These are phyloP conservation scores for Pyrenophora teres DNA, from an alignment of 2,329 filamentous ascomycete species.

Conservation along the genomic window DNA sequence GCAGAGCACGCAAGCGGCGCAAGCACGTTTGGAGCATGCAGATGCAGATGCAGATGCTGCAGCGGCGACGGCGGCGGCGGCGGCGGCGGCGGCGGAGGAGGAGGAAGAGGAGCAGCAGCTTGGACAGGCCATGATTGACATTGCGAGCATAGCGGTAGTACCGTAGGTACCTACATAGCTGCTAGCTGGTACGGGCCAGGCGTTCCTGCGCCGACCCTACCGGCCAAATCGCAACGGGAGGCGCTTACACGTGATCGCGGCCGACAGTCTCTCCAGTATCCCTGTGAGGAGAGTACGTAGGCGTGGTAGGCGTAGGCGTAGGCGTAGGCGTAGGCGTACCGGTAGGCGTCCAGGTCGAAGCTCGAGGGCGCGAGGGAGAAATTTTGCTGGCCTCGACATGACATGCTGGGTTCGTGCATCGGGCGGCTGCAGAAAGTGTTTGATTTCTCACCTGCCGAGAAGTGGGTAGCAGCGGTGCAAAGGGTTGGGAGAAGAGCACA, in stretches of 20 bases:
- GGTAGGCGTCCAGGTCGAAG: too few relatives aligned
- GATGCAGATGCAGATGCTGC: conserved; percentile 2
- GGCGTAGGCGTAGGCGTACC: too few relatives aligned
- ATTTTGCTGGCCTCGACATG: background rate
- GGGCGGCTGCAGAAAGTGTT: conserved; percentile 24
- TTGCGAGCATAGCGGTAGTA: conserved; percentile 9
- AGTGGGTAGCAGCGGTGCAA: conserved; percentile 19
- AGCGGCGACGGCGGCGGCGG: too few relatives aligned
- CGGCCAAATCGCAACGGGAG: background rate
- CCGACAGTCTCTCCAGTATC: conserved; percentile 4
- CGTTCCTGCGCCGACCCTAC: conserved; percentile 22
- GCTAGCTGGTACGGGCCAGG: conserved; percentile 22
- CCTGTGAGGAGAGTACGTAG: too few relatives aligned
- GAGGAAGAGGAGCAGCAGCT: background rate
- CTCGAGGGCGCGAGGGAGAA: background rate
- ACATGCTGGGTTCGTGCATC: conserved; percentile 13
- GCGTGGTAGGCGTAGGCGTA: too few relatives aligned
- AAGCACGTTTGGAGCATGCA: conserved; percentile 28
- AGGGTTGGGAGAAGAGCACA: conserved; percentile 21
- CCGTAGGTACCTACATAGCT: too few relatives aligned
- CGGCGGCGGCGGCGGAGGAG: too few relatives aligned
- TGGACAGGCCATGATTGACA: conserved; percentile 31
- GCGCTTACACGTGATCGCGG: too few relatives aligned
- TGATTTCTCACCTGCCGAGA: conserved; percentile 19
- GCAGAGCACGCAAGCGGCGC: conserved; percentile 22